Base-by-base conservation (phyloP, 2,329 filamentous ascomycete species). In the Mollisia scopiformis region DNA sequence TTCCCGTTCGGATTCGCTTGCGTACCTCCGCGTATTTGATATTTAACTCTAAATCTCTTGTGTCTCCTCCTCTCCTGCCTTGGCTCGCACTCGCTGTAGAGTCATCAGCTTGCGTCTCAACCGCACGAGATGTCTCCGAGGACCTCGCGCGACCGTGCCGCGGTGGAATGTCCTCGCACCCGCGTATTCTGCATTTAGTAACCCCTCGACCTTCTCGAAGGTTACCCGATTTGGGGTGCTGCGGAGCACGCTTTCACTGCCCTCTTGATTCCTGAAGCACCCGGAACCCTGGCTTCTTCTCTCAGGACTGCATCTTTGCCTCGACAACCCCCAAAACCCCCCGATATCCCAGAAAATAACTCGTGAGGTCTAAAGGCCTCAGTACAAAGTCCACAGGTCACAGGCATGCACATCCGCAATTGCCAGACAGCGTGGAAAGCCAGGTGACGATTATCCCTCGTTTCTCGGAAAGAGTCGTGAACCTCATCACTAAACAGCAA, bases 41-140 rank as follows among this genome's bases (percentile, higher is more conserved):
- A 25, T 47, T 41, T 43, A 53, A 55, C 50, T 49, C 39, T 59
- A 47, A 54, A 39, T 50, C 19, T 21, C n/a, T n/a, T n/a, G n/a
- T n/a, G n/a, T n/a, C n/a, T n/a, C n/a, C n/a, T n/a, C n/a, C n/a
- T n/a, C n/a, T 28, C 37, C 43, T 41, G 55, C 55, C 39, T 46
- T 49, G 46, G 46, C 19, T n/a, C 30, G 11, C n/a, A n/a, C 27
- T 35, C 49, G 28, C n/a, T 19, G 49, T 49, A 49, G 49, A 51
- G 58, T 60, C 58, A 56, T 51, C 58, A 46, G 25, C 23, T 23
- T 60, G 58, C 58, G 49, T 56, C 53, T 52, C 51, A 59, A 31
- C 50, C 21, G 57, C 39, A 25, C 43, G 23, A 21, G 30, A n/a
- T 13, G 43, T 28, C 46, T 55, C 53, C 58, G 46, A 35, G 47